Evolutionary conservation across 495 filamentous ascomycete genomes (phyloP).

Genomic region (Penicillium soppii): DNA sequence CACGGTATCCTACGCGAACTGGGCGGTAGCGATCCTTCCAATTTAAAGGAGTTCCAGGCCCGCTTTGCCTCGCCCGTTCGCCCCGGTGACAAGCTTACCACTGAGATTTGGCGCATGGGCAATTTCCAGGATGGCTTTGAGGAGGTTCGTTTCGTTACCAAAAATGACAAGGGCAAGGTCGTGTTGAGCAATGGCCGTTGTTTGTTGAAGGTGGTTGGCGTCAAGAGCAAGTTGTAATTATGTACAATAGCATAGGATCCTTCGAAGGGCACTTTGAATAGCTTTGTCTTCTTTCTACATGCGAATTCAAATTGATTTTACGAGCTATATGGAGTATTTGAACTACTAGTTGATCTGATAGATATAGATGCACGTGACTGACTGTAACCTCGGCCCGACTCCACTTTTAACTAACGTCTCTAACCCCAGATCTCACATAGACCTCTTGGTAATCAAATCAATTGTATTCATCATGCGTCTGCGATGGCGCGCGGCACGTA

Average conservation of each 20-base stretch:
- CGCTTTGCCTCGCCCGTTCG: slow-evolving; percentile 81
- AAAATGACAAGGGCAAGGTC: slow-evolving; percentile 68
- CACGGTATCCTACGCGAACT: slow-evolving; percentile 72
- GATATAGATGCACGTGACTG: no score
- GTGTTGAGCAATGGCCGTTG: slow-evolving; percentile 82
- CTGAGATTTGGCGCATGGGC: slow-evolving; percentile 53
- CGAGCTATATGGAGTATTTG: no score
- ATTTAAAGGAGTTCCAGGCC: slow-evolving; percentile 83
- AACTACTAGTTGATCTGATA: no score
- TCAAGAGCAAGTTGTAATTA: slow-evolving; percentile 63
- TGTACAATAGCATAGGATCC: neutral
- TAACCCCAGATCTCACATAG: slow-evolving; percentile 1
- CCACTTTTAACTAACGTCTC: neutral
- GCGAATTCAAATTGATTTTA: no score
- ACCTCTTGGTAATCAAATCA: neutral
- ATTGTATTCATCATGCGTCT: neutral
- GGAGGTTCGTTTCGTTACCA: slow-evolving; percentile 76
- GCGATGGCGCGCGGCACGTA: neutral
- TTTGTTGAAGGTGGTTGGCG: slow-evolving; percentile 62
- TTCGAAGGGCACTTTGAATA: neutral
- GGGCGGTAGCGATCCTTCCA: slow-evolving; percentile 72
- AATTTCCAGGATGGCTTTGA: slow-evolving; percentile 66
- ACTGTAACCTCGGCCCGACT: no score
- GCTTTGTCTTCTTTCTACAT: no score
- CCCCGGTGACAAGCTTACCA: slow-evolving; percentile 59